phyloP scores from a whole-genome alignment of 805 yeast species.

The Kuraishia piskuri region DNA sequence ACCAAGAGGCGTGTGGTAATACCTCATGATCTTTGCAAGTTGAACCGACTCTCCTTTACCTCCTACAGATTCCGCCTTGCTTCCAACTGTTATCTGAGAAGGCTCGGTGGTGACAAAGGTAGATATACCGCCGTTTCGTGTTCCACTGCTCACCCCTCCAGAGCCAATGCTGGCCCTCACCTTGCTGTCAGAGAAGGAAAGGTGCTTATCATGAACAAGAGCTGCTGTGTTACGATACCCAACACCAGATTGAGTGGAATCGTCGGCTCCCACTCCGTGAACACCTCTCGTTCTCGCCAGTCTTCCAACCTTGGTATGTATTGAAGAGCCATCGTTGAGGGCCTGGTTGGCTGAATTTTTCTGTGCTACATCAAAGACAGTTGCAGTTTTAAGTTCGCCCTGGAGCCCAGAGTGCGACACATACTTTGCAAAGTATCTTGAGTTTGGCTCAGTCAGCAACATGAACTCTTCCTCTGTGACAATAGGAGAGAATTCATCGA shows the following conservation, averaged over 20 bases:
- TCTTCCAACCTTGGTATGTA: not conserved
- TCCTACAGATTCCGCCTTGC: constrained; percentile 5
- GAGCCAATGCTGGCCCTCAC: not conserved
- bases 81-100: constrained; percentile 1
- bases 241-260: not conserved
- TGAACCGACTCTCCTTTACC: constrained; percentile 8
- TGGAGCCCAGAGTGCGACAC: constrained; percentile 6
- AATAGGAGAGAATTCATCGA: constrained; percentile 24
- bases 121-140: not conserved
- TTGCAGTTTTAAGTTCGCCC: not conserved
- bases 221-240: not conserved
- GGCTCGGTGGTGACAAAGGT: constrained; percentile 5
- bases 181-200: not conserved
- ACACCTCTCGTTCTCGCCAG: not conserved
- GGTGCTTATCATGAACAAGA: not conserved
- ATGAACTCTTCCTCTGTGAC: constrained; percentile 23
- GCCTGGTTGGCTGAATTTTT: not conserved
- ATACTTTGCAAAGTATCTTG: constrained; percentile 15
- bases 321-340: not conserved
- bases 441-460: constrained; percentile 17
- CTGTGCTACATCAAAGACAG: not conserved
- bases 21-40: constrained; percentile 4
- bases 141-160: not conserved
- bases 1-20: constrained; percentile 19
- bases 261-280: not conserved